Conservation (phyloP, 371 early-diverging fungal species). For the Mucor indicus region DNA sequence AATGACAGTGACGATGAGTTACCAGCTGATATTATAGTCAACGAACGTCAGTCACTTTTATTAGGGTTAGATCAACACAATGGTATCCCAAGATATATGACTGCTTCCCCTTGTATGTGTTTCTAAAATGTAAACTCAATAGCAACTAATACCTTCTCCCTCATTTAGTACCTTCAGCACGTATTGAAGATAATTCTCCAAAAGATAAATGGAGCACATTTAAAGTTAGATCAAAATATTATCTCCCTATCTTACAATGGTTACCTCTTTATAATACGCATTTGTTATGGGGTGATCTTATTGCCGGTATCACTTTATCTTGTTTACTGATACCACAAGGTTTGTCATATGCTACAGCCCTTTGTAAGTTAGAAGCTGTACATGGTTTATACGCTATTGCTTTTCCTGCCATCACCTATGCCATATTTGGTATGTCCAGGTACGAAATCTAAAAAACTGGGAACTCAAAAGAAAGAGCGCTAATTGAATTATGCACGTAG, state of each 20-base stretch:
- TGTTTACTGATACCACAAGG: constrained; percentile 87
- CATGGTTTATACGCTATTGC: constrained; percentile 86
- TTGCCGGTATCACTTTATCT: constrained; percentile 87
- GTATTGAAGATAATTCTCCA: constrained; percentile 20
- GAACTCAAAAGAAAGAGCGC: not conserved
- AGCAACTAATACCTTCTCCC: not conserved
- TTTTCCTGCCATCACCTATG: constrained; percentile 83
- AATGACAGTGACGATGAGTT: constrained; percentile 21
- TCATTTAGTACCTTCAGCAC: constrained; percentile 35
- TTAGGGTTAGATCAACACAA: constrained; percentile 21
- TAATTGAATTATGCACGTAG: constrained; percentile 16
- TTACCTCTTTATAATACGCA: constrained; percentile 69
- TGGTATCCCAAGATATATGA: constrained; percentile 22
- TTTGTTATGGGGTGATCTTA: constrained; percentile 59
- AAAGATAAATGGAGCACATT: constrained; percentile 36
- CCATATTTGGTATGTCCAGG: constrained; percentile 89
- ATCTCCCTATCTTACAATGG: constrained; percentile 89
- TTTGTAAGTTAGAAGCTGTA: constrained; percentile 81
- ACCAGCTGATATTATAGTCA: constrained; percentile 15
- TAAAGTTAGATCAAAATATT: constrained; percentile 75
- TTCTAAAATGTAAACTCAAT: not conserved
- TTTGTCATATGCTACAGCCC: constrained; percentile 83
- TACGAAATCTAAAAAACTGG: constrained; percentile 10
- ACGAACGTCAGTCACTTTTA: constrained; percentile 13
- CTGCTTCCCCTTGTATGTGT: constrained; percentile 23